These are phyloP conservation scores for Ascomycota sp. DNA, from an alignment of 2,329 filamentous ascomycete species.

Conservation along the genomic window DNA sequence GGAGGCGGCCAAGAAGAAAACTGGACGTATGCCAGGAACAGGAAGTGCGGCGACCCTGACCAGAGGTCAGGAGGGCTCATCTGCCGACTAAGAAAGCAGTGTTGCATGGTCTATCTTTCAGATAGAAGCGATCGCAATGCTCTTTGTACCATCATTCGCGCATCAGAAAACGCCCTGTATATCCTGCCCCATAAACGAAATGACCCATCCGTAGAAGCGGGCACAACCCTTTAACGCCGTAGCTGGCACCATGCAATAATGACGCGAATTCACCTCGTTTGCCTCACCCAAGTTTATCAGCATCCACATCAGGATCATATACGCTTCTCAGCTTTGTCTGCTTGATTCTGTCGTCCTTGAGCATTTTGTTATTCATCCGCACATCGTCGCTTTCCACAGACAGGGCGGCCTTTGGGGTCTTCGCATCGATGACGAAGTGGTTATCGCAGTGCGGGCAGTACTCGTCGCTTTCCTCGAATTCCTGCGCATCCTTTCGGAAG, in stretches of 20 bases:
- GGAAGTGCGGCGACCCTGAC: conserved; percentile 55
- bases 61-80: conserved; percentile 24
- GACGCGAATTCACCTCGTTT: neutral
- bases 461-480: conserved; percentile 93
- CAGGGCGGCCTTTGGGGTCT: conserved; percentile 60
- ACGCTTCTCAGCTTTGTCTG: conserved; percentile 36
- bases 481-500: conserved; percentile 78
- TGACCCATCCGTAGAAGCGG: conserved; percentile 1
- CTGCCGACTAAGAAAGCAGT: conserved; percentile 11
- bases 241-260: conserved; percentile 2
- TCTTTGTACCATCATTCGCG: conserved; percentile 17
- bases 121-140: conserved; percentile 6
- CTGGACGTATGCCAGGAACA: conserved; percentile 45
- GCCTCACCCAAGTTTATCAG: conserved; percentile 50
- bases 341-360: conserved; percentile 68
- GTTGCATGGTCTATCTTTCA: conserved; percentile 6
- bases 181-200: conserved; percentile 2
- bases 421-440: conserved; percentile 82
- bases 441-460: conserved; percentile 99
- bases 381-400: conserved; percentile 82
- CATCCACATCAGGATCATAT: conserved; percentile 54
- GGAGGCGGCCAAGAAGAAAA: conserved; percentile 94
- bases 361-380: conserved; percentile 67
- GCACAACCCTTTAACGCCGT: conserved; percentile 10
- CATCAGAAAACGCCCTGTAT: conserved; percentile 8